Evolutionary conservation across 148 eudicot species (phyloP).

Genomic region (Diospyros kaki): DNA sequence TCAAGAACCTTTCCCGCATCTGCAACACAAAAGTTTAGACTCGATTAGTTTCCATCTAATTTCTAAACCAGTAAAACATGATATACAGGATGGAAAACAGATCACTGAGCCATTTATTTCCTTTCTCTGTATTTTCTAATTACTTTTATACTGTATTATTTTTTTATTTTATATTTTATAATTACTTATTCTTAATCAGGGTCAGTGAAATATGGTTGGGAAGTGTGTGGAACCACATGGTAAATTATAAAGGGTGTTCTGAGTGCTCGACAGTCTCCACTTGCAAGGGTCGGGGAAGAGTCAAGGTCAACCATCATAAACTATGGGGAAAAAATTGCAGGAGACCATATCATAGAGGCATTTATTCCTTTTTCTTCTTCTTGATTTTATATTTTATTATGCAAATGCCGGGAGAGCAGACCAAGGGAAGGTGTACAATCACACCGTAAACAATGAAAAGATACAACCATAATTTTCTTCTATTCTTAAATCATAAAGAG

Average conservation of each 20-base stretch:
- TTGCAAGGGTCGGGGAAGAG: too few species aligned
- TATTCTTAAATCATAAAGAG: too few species aligned
- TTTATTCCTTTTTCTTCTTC: too few species aligned
- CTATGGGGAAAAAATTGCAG: too few species aligned
- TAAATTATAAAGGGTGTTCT: background rate
- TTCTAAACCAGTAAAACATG: background rate
- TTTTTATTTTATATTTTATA: background rate
- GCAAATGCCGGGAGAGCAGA: too few species aligned
- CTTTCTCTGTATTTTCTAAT: background rate
- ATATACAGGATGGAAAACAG: background rate
- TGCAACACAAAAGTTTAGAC: background rate
- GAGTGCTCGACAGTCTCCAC: background rate
- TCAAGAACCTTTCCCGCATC: slow-evolving; percentile 11
- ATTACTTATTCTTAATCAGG: too few species aligned
- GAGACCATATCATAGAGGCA: too few species aligned
- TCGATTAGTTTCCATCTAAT: background rate
- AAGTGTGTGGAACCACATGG: background rate
- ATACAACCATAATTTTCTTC: too few species aligned
- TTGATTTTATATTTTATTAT: too few species aligned
- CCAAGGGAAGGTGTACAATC: too few species aligned
- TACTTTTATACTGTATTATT: background rate
- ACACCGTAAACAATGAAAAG: too few species aligned
- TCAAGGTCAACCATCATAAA: too few species aligned
- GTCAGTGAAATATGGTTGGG: background rate
- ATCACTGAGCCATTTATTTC: background rate